Evolutionary conservation across 2,329 filamentous ascomycete genomes (phyloP).

Genomic region (Blumeria hordei): DNA sequence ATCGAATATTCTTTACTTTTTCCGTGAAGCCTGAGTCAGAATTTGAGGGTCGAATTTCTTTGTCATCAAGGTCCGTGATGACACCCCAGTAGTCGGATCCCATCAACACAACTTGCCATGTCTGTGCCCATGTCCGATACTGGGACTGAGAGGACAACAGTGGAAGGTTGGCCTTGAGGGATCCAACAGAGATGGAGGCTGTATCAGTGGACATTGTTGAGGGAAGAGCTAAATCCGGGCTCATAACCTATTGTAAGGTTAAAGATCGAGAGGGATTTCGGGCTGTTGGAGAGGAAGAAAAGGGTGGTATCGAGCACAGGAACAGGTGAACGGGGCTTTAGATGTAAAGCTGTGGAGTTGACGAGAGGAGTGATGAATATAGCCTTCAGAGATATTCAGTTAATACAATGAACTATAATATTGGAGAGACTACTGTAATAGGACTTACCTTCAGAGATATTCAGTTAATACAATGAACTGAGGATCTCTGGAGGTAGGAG

Average conservation of each 20-base stretch:
- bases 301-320: no score
- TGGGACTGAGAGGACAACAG: neutral
- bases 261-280: no score
- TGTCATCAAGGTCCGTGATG: neutral
- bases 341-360: no score
- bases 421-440: no score
- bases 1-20: neutral
- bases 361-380: no score
- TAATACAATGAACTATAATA: no score
- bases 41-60: neutral
- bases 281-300: no score
- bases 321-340: no score
- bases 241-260: neutral
- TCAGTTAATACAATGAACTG: no score
- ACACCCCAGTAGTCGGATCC: conserved; percentile 1
- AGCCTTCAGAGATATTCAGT: no score
- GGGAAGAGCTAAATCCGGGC: neutral
- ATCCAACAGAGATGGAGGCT: neutral
- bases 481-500: no score
- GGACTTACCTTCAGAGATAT: no score
- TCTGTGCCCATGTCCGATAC: neutral
- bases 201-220: neutral
- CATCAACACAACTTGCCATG: neutral
- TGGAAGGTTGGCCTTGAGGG: neutral
- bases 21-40: neutral